phyloP scores from a whole-genome alignment of 768 basidiomycete genomes.

The Pleurotus citrinopileatus region DNA sequence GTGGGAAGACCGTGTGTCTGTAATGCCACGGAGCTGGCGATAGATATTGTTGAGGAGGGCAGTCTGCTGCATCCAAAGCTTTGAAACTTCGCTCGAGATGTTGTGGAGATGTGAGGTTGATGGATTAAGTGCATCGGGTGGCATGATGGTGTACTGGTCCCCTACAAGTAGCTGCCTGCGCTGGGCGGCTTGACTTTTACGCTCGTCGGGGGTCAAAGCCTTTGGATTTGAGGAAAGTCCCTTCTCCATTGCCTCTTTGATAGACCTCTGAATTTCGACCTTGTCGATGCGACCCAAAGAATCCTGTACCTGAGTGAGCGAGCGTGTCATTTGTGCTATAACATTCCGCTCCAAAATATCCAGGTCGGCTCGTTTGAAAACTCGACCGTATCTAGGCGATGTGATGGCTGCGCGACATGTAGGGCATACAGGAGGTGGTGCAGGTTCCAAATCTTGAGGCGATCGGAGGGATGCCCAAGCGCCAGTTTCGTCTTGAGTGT shows the following conservation, averaged over 20 bases:
- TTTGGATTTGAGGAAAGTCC: constrained; percentile 2
- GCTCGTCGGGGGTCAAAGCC: constrained; percentile 13
- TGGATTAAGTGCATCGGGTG: constrained; percentile 20
- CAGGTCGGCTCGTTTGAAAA: constrained; percentile 58
- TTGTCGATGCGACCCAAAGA: constrained; percentile 19
- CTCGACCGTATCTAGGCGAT: constrained; percentile 56
- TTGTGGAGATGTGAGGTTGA: constrained; percentile 7
- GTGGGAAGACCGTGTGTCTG: constrained; percentile 52
- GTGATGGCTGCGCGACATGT: constrained; percentile 58
- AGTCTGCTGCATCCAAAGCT: constrained; percentile 38
- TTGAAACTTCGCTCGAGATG: constrained; percentile 27
- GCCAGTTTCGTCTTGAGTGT: constrained; percentile 31
- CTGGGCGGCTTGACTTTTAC: constrained; percentile 17
- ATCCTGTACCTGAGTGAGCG: constrained; percentile 29
- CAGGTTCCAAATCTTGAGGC: constrained; percentile 32
- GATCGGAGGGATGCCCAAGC: constrained; percentile 42
- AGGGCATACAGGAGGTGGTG: constrained; percentile 53
- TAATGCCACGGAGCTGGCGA: constrained; percentile 32
- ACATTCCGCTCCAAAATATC: constrained; percentile 68
- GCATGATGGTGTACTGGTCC: constrained; percentile 21
- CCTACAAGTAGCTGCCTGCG: constrained; percentile 15
- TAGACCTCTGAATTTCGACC: constrained; percentile 11
- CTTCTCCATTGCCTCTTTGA: constrained; percentile 17
- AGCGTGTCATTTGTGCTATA: constrained; percentile 45
- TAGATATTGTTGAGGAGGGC: constrained; percentile 37